Percentiles rank a stretch among this genome's conserved stretches.
Evolutionary conservation across 306 rosid genomes (phyloP).

Genomic region (Castanea crenata): DNA sequence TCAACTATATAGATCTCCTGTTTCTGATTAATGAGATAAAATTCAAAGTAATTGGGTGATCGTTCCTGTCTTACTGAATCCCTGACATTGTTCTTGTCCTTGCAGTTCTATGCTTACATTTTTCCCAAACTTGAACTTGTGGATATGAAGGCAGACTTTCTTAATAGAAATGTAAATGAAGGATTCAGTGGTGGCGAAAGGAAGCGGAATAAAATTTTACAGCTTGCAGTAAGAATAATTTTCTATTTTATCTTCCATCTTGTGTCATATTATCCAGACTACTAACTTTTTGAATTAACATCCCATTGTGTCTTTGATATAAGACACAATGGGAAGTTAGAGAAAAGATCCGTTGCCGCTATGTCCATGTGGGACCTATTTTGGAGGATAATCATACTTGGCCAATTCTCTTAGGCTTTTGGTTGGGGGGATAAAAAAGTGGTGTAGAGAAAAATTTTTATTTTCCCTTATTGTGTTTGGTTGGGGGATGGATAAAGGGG

Average conservation of each 20-base stretch:
- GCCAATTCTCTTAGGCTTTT: too few species aligned
- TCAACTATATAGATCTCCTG: not conserved
- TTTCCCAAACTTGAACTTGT: conserved; percentile 82
- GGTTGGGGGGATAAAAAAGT: too few species aligned
- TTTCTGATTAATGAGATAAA: not conserved
- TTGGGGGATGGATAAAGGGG: too few species aligned
- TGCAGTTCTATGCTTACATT: conserved; percentile 76
- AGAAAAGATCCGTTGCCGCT: not conserved
- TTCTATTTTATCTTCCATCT: not conserved
- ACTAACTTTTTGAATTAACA: not conserved
- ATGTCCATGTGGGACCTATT: too few species aligned
- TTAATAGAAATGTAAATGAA: conserved; percentile 89
- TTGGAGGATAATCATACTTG: too few species aligned
- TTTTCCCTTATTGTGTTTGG: too few species aligned
- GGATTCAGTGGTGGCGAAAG: conserved; percentile 97
- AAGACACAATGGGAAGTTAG: not conserved
- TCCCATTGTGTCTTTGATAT: not conserved
- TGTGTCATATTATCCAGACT: not conserved
- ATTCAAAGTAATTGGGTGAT: conserved; percentile 1
- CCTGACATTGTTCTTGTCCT: conserved; percentile 15
- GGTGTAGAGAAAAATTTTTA: too few species aligned
- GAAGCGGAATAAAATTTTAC: conserved; percentile 92
- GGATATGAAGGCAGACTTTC: conserved; percentile 88
- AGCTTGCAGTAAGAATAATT: conserved; percentile 59
- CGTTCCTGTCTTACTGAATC: not conserved